Evolutionary conservation across 352 stramenopile species (phyloP).

Genomic region (Phytopythium chamaehyphon): DNA sequence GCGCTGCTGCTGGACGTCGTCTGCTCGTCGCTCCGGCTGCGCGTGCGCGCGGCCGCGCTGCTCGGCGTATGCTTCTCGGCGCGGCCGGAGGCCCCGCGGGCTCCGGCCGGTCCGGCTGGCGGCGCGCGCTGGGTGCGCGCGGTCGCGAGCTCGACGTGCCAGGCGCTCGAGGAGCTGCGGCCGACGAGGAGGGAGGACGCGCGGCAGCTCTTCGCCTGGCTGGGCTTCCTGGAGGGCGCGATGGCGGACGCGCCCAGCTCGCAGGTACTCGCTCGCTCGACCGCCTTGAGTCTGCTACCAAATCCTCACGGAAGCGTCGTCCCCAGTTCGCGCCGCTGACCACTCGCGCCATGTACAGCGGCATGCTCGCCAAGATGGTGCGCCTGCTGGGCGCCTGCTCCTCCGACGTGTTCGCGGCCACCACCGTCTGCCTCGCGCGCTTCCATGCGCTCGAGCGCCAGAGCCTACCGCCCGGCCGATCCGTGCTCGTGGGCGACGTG

Average conservation of each 20-base stretch:
- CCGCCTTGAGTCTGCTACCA: neutral
- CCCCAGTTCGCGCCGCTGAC: constrained; percentile 35
- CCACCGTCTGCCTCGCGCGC: constrained; percentile 46
- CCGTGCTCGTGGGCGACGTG: constrained; percentile 49
- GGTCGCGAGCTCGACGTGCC: constrained; percentile 67
- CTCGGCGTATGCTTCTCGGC: constrained; percentile 40
- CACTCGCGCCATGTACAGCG: constrained; percentile 47
- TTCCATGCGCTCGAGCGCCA: constrained; percentile 53
- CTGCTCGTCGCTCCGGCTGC: constrained; percentile 59
- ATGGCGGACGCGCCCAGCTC: constrained; percentile 34
- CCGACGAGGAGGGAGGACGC: constrained; percentile 31
- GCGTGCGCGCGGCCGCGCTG: constrained; percentile 52
- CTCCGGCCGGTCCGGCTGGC: constrained; percentile 8
- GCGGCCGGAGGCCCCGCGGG: constrained; percentile 16
- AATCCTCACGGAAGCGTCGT: neutral
- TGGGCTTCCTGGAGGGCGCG: constrained; percentile 56
- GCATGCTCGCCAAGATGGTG: constrained; percentile 64
- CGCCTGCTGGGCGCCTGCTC: constrained; percentile 46
- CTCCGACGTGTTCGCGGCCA: constrained; percentile 61
- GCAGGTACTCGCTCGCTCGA: constrained; percentile 13
- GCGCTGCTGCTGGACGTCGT: constrained; percentile 62
- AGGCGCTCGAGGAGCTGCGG: constrained; percentile 57
- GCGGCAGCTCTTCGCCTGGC: constrained; percentile 51
- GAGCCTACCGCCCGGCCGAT: neutral
- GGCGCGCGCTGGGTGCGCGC: constrained; percentile 50